Base-by-base conservation (phyloP, 2,329 filamentous ascomycete species). In the Boeremia exigua region DNA sequence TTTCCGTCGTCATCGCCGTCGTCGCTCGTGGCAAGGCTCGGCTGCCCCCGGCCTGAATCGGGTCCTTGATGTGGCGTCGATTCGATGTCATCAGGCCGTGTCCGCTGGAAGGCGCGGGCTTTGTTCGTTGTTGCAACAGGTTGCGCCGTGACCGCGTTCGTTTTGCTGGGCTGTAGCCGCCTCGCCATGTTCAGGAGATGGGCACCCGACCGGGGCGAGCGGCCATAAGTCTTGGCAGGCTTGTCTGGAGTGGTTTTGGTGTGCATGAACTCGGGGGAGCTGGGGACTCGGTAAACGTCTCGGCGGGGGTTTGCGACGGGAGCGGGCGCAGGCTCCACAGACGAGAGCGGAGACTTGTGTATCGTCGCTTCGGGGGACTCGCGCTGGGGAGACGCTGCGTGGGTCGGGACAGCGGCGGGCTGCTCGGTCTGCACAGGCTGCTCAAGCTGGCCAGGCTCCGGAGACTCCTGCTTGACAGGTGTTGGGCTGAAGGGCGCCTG, bases 381-480 rank as follows among this genome's bases (percentile, higher is more conserved):
- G 7, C 29, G 8, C n/a, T 39, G 23, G 6, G 36, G 39, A 2
- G 45, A 42, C 11, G 17, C 28, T 15, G 47, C 15, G 10, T 39
- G 29, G 2, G 32, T 25, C 5, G 51, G 27, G 10, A 15, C 36
- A 3, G 28, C 37, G 8, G 45, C 32, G 3, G 29, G 29, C 12
- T 23, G 38, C 43, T 60, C 45, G 37, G 46, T 15, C 19, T 23
- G 19, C 19, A 3, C 19, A 23, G 19, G 19, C 19, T 23, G 19
- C 19, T 23, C 19, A 23, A 6, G 42, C 43, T 9, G 48, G 7
- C 4, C 63, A 6, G 61, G 58, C 44, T 68, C 64, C 17, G 70
- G 66, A 10, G 64, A 71, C 45, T 74, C 69, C 14, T 60, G 55
- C 52, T 74, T 74, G 33, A 71, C 17, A 0, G 11, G 17, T 8